phyloP scores from a whole-genome alignment of 1,139 yeast species.

The Protomyces macrosporus region DNA sequence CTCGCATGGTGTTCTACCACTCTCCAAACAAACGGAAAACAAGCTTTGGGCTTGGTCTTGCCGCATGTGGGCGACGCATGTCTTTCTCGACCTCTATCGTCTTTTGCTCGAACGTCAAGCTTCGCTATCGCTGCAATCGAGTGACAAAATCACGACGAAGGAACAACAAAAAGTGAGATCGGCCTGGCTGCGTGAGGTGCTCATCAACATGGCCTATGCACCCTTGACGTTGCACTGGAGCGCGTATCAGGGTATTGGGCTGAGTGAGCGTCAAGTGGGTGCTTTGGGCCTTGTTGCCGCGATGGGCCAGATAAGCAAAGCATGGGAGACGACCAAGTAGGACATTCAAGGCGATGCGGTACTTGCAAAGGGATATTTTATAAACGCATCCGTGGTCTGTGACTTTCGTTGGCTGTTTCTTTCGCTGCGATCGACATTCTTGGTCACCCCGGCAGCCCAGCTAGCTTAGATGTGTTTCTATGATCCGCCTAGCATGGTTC shows the following conservation, averaged over 20 bases:
- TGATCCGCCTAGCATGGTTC: no score
- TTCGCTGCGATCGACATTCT: no score
- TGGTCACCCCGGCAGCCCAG: no score
- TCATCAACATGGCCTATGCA: constrained; percentile 42
- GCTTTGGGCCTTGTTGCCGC: constrained; percentile 42
- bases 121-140: background rate
- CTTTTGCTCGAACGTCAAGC: constrained; percentile 31
- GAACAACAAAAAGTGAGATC: constrained; percentile 28
- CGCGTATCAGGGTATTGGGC: constrained; percentile 40
- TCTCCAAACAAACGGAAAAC: constrained; percentile 34
- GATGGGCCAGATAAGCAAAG: constrained; percentile 20
- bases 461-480: no score
- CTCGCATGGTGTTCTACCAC: constrained; percentile 39
- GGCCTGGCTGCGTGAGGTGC: constrained; percentile 35
- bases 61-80: constrained; percentile 44
- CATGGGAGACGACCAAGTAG: constrained; percentile 20
- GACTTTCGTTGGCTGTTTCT: no score
- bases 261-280: constrained; percentile 38
- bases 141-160: constrained; percentile 20
- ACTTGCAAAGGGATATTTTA: no score
- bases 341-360: background rate
- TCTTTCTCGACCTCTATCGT: constrained; percentile 40
- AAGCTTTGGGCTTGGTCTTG: constrained; percentile 43
- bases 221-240: constrained; percentile 47
- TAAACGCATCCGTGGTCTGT: no score